Base-by-base conservation (phyloP, 345 rosid species). In the Diplotaxis tenuifolia region DNA sequence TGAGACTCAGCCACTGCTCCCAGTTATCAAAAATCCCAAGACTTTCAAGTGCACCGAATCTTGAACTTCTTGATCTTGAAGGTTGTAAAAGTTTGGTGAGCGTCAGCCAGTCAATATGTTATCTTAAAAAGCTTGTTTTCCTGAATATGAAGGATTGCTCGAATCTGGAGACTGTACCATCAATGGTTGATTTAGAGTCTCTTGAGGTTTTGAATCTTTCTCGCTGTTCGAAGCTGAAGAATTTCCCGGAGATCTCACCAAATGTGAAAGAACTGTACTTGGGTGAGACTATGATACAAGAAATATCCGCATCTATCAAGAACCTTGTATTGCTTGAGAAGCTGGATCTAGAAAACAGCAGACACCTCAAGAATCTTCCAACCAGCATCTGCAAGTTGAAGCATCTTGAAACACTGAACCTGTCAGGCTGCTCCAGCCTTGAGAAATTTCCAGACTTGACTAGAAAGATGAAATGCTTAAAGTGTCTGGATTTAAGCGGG, bases 61-160 rank as follows among this genome's bases (percentile, higher is more conserved):
- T 76, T 2, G 75, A 70, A 55, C 71, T 1, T 57, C 3, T 63
- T 76, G 79, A 76, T 64, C 79, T 76, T 64, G 79, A 70, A 70
- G 79, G 75, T 10, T 76, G 79, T 2, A 45, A 7, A 7, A 77
- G 72, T 1, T 65, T 77, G 12, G 7, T 50, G 62, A 71, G 76
- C 3, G 20, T 77, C n/a, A 71, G 58, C 72, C 62, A 57, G 50
- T 77, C 76, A 0, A 50, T 71, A 0, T 65, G 12, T 52, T 6
- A 10, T 50, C 76, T 77, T 9, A 65, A 27, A 0, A 71, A 52
- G 14, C 80, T 77, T 49, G 58, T 71, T 19, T 59, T 5, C 27
- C 64, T 77, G 40, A 77, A 77, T 38, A 68, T 77, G 3, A 77
- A 77, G 22, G 64, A 52, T 15, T 77, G 80, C 40, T 77, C 7